Evolutionary conservation across 768 basidiomycete genomes (phyloP), one percentile per base, ranked within the genome.

Genomic region (Phlegmacium glaucopus): DNA sequence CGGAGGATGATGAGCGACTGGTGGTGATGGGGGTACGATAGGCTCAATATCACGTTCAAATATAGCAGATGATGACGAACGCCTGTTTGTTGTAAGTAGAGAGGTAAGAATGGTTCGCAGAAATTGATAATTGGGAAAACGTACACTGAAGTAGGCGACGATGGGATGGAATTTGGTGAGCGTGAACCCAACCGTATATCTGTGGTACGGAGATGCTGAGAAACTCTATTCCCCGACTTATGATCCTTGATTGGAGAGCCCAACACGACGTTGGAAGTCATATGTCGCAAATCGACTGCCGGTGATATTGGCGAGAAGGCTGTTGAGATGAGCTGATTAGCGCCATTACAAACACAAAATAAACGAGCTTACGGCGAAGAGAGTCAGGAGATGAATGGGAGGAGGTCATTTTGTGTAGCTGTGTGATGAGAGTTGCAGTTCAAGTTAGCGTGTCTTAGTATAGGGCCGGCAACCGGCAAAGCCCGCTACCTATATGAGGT

Each of bases 41-140:
- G 84, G 84, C 55, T 93, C 91, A 53, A 94, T 91, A 62, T 94
- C 91, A 29, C 91, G 82, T 66, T 94, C 91, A 50, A 94, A 94
- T 48, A 94, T 94, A 30, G 91, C 90, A 1, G 90, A 92, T 0
- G 88, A 89, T 0, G 88, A 89, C 0, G 89, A 92, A 57, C 88
- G 77, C 2, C 74, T 75, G 16, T 45, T 28, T 47, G 6, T 34
- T 35, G 39, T 49, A 22, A 45, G 12, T 40, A 37, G 26, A 29
- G 53, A 28, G 36, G 15, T 32, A 22, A 16, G 13, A 26, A n/a
- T n/a, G n/a, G n/a, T n/a, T n/a, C n/a, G n/a, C n/a, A n/a, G 41
- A 34, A 43, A 25, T 27, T 26, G 30, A 42, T 35, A 45, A 43
- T 32, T 22, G 22, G 22, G 22, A 22, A 22, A 22, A 67, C 83